Percentiles rank a stretch among this genome's conserved stretches.
These are phyloP conservation scores for Blakeslea trispora DNA, from an alignment of 371 early-diverging fungal species.

Conservation along the genomic window DNA sequence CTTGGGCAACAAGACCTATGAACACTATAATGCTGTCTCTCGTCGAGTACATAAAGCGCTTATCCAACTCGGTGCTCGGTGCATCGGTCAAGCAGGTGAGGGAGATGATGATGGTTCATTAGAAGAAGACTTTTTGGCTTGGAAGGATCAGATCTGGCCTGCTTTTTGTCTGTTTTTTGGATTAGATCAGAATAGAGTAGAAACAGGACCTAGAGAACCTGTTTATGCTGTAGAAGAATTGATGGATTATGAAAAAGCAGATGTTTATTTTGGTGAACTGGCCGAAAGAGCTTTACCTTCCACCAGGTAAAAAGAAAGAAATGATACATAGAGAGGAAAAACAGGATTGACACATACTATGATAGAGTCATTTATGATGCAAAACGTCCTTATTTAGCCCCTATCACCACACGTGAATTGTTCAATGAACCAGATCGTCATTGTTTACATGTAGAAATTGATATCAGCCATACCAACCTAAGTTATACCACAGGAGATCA, in stretches of 20 bases:
- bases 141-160: constrained; percentile 88
- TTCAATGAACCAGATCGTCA: constrained; percentile 73
- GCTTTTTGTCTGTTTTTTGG: constrained; percentile 74
- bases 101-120: constrained; percentile 96
- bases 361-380: constrained; percentile 72
- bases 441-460: constrained; percentile 92
- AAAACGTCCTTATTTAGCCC: constrained; percentile 80
- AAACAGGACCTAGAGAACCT: constrained; percentile 41
- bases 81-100: constrained; percentile 84
- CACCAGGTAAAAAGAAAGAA: neutral
- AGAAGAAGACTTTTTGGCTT: constrained; percentile 93
- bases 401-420: constrained; percentile 66
- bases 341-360: too few species aligned
- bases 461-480: constrained; percentile 78
- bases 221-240: constrained; percentile 47
- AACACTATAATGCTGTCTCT: constrained; percentile 88
- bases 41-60: constrained; percentile 69
- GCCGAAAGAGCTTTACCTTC: constrained; percentile 54
- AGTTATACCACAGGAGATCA: constrained; percentile 94
- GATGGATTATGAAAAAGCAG: constrained; percentile 34
- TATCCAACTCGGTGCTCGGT: constrained; percentile 70
- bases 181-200: constrained; percentile 57
- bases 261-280: constrained; percentile 65
- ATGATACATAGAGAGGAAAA: neutral
- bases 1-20: constrained; percentile 97